Base-by-base conservation (phyloP, 768 basidiomycete species). In the Boletus coccyginus region DNA sequence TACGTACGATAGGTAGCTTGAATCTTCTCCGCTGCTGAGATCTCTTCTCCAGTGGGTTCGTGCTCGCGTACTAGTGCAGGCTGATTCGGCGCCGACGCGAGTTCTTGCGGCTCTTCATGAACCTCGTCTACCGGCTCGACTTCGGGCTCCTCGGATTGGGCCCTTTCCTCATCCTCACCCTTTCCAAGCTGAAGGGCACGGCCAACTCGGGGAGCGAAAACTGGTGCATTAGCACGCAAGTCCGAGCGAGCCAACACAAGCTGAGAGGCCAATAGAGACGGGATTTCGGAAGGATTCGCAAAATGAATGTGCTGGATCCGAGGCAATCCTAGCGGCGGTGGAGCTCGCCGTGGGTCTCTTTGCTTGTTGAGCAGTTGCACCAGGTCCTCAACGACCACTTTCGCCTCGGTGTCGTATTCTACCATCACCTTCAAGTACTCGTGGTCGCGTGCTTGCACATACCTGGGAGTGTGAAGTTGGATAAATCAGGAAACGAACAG, bases 281-380 rank as follows among this genome's bases (percentile, higher is more conserved):
- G 27, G 27, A 27, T 27, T 27, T 27, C 27, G 6, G 6, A 27
- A 27, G 27, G 27, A 27, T 27, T 27, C 27, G 27, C 27, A 27
- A 27, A 27, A 27, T 27, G 27, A 6, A 27, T 27, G 27, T 27
- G 27, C 27, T 27, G 27, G 27, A 27, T 27, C 27, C 27, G 27
- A 27, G 27, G 27, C 27, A 27, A 27, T 27, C 27, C 6, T 27
- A 27, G 27, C 27, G 21, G 21, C 21, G 27, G 27, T 27, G 27
- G 27, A 27, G 27, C 27, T 27, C 27, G 27, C 27, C 3, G 27
- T 27, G 27, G 27, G 27, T 27, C 27, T 41, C 53, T 52, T 42
- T 46, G 40, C 12, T 54, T 58, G 35, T 68, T 65, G 6, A 75
- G 55, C 2, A 65, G 65, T 5, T 61, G 61, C 0, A 66, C 62